Percentiles rank a stretch among this genome's conserved stretches.
Evolutionary conservation across 2,329 filamentous ascomycete species (phyloP).

Genomic region (Botryosphaeria dothidea): DNA sequence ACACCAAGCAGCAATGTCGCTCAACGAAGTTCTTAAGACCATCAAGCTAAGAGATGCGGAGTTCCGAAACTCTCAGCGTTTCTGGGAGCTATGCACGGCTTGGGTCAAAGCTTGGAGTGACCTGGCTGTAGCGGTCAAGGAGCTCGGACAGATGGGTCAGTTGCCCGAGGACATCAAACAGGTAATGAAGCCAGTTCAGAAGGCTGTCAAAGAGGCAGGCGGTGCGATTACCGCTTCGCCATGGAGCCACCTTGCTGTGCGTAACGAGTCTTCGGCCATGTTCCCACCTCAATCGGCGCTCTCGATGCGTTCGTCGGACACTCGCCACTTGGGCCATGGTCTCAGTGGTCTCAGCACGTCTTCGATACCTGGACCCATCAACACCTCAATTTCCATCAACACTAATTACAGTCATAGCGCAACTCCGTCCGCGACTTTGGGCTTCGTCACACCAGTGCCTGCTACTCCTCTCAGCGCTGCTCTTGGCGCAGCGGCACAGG

Average conservation of each 20-base stretch:
- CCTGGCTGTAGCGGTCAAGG: constrained; percentile 62
- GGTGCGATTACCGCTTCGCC: constrained; percentile 68
- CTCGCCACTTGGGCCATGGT: constrained; percentile 9
- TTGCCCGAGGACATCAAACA: constrained; percentile 62
- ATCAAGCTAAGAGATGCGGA: constrained; percentile 86
- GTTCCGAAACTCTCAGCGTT: constrained; percentile 64
- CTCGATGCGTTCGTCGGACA: constrained; percentile 4
- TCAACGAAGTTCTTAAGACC: constrained; percentile 71
- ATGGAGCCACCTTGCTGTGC: constrained; percentile 57
- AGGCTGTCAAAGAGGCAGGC: constrained; percentile 77
- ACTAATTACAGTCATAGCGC: constrained; percentile 30
- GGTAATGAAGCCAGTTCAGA: constrained; percentile 78
- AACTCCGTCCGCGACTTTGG: constrained; percentile 29
- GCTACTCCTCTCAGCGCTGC: constrained; percentile 90
- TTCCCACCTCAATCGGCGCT: constrained; percentile 6
- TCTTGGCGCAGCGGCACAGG: constrained; percentile 84
- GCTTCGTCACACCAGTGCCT: constrained; percentile 62
- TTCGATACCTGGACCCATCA: constrained; percentile 38
- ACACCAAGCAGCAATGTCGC: constrained; percentile 70
- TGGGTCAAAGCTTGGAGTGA: constrained; percentile 71
- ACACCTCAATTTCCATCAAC: constrained; percentile 35
- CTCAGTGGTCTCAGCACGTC: constrained; percentile 13
- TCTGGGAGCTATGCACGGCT: constrained; percentile 71
- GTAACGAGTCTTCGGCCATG: constrained; percentile 15
- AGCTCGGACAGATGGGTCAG: constrained; percentile 28